These are phyloP conservation scores for Lentinula aciculospora DNA, from an alignment of 768 basidiomycete genomes.

Conservation along the genomic window DNA sequence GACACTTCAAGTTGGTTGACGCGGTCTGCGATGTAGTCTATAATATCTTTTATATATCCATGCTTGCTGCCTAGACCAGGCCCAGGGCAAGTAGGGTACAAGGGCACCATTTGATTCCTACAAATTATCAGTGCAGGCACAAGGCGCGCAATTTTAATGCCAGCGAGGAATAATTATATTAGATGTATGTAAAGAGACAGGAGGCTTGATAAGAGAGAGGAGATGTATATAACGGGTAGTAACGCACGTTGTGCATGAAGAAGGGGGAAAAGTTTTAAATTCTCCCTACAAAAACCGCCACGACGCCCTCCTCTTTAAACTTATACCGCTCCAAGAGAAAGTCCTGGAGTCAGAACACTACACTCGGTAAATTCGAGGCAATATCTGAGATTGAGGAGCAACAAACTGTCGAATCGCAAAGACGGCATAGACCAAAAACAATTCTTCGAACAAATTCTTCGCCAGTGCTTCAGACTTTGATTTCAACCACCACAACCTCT, in stretches of 20 bases:
- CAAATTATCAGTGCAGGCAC: not conserved
- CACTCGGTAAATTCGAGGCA: slow-evolving; percentile 9
- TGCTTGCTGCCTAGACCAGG: slow-evolving; percentile 1
- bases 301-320: slow-evolving; percentile 6
- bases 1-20: slow-evolving; percentile 16
- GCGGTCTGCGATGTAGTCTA: slow-evolving; percentile 4
- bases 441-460: slow-evolving; percentile 47
- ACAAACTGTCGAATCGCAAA: slow-evolving; percentile 35
- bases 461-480: slow-evolving; percentile 57
- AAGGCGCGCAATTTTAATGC: not conserved
- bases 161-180: slow-evolving; percentile 4
- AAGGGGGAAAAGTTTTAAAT: not conserved
- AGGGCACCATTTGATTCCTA: not conserved
- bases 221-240: slow-evolving; percentile 6
- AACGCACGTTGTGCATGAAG: not conserved
- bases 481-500: slow-evolving; percentile 39
- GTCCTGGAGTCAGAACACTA: slow-evolving; percentile 4
- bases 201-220: not conserved
- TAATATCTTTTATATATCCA: not conserved
- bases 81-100: not conserved
- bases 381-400: slow-evolving; percentile 16
- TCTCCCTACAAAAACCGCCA: slow-evolving; percentile 2
- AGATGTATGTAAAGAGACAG: not conserved
- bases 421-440: slow-evolving; percentile 53
- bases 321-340: not conserved